These are phyloP conservation scores for Malus sylvestris DNA, from an alignment of 306 rosid genomes.

Conservation along the genomic window DNA sequence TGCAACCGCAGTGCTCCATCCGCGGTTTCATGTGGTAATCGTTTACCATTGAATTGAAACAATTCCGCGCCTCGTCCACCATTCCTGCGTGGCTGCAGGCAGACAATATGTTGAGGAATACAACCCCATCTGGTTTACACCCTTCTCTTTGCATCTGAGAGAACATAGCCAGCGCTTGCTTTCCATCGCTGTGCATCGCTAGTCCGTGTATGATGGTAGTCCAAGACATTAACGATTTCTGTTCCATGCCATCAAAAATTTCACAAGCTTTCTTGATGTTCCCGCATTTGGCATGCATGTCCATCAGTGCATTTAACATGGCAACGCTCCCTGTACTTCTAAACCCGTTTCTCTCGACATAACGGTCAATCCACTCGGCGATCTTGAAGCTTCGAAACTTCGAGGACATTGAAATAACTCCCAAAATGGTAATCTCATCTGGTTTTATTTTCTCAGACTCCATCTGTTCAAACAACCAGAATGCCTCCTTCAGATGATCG, in stretches of 20 bases:
- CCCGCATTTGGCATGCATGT: slow-evolving; percentile 14
- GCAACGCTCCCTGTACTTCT: background rate
- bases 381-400: background rate
- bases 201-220: slow-evolving; percentile 2
- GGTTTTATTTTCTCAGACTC: background rate
- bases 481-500: background rate
- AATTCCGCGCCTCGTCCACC: background rate
- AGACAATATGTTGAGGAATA: background rate
- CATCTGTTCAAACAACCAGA: background rate
- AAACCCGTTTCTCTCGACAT: background rate
- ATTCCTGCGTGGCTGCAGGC: slow-evolving; percentile 12
- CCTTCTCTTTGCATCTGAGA: slow-evolving; percentile 14
- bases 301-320: slow-evolving; percentile 10
- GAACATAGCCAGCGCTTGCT: background rate
- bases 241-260: background rate
- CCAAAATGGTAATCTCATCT: slow-evolving; percentile 8
- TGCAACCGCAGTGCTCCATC: slow-evolving; percentile 8
- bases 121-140: slow-evolving; percentile 1
- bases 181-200: slow-evolving; percentile 6
- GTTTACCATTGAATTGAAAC: slow-evolving; percentile 1
- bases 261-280: slow-evolving; percentile 9
- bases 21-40: background rate
- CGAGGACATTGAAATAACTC: background rate
- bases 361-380: slow-evolving; percentile 2
- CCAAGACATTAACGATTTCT: slow-evolving; percentile 7